Evolutionary conservation across 345 rosid genomes (phyloP), one percentile per base, ranked within the genome.

Genomic region (Corchorus olitorius): DNA sequence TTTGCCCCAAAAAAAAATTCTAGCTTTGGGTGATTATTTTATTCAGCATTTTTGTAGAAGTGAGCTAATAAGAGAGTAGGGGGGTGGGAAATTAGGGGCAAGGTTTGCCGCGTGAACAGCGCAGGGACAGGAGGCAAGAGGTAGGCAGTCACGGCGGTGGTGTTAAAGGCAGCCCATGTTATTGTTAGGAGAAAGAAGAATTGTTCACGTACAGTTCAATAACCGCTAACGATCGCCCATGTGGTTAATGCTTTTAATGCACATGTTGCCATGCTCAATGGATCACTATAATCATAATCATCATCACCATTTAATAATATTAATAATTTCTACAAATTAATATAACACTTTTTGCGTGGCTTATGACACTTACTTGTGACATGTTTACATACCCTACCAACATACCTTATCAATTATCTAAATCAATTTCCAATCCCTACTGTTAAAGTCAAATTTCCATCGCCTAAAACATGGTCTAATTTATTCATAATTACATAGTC

Each of bases 161-260:
- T 20, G 33, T 54, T 22, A 37, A 19, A 72, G 22, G 16, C 75
- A 72, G 12, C 53, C 75, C 37, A 55, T 61, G 56, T 60, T 59
- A 11, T 35, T 27, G 17, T 7, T 6, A 2, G 71, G 58, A 20
- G 19, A 50, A 14, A 70, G 52, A 11, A 20, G 17, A 2, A 11
- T 16, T 16, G 60, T 52, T 52, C 46, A 39, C 43, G 43, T 39
- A 70, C 43, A 34, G 17, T 52, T 35, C 48, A 70, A 54, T 27
- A 10, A 10, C 16, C 20, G 27, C 20, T 22, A 8, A 50, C 60
- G 17, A 69, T 50, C 59, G 39, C 70, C 76, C 88, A 81, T 77
- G 88, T 83, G 88, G 77, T 56, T 66, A 35, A 49, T 54, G 77
- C 66, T 74, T 81, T 81, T 59, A 65, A 55, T 73, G 79, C 84